Evolutionary conservation across 2,329 filamentous ascomycete species (phyloP).

Genomic region (Trichoderma sp.): DNA sequence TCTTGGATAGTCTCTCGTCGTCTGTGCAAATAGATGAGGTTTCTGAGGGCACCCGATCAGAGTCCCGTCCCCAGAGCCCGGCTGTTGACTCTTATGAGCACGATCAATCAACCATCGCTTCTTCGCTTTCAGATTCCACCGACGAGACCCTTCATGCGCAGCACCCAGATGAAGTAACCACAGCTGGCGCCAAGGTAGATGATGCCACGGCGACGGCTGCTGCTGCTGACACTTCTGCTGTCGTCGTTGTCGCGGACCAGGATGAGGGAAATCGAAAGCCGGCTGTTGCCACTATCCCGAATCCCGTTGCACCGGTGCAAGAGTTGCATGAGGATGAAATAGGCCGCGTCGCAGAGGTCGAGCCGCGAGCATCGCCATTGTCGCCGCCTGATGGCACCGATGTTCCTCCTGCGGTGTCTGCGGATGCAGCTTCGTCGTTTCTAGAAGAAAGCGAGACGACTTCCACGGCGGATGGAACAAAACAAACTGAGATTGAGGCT

Average conservation of each 20-base stretch:
- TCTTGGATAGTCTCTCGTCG: slow-evolving; percentile 50
- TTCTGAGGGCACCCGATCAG: slow-evolving; percentile 53
- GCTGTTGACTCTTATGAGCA: slow-evolving; percentile 53
- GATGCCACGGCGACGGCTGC: neutral
- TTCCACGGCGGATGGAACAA: neutral
- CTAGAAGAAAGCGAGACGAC: slow-evolving; percentile 3
- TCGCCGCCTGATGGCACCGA: neutral
- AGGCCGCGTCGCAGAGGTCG: neutral
- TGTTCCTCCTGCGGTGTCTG: neutral
- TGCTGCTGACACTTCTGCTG: too few species aligned
- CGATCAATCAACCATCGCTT: slow-evolving; percentile 63
- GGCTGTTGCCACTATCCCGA: neutral
- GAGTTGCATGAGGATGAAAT: neutral
- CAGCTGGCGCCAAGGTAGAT: slow-evolving; percentile 25
- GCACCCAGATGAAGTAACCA: slow-evolving; percentile 31
- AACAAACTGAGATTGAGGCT: neutral
- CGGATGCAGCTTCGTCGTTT: neutral
- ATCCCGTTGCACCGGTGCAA: neutral
- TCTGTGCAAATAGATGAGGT: slow-evolving; percentile 50
- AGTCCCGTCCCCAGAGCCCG: slow-evolving; percentile 62
- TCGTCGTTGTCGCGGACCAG: too few species aligned
- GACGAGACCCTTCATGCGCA: slow-evolving; percentile 58
- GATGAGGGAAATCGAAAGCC: neutral
- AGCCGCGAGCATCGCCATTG: neutral
- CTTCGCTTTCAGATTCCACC: slow-evolving; percentile 64